Evolutionary conservation across 352 stramenopile species (phyloP), one percentile per base, ranked within the genome.

Genomic region (Phytophthora sansomeana): DNA sequence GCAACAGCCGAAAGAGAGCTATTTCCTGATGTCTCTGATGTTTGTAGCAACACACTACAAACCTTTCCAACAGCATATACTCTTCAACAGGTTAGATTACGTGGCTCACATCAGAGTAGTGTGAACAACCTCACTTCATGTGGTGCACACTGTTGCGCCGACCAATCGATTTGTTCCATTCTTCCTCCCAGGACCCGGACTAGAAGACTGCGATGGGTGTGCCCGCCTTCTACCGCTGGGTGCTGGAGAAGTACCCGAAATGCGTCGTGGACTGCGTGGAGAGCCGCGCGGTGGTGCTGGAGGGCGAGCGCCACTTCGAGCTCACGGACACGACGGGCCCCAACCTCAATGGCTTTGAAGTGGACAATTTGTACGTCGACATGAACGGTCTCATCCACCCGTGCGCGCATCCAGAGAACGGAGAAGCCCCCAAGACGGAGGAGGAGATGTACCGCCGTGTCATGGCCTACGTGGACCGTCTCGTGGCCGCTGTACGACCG

Each of bases 321-420:
- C 78, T 96, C 13, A 81, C 89, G 13, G 81, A 96, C 62, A 84
- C 82, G 13, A 84, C 82, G 0, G 77, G 79, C 13, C 92, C 96
- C 16, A 99, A 98, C 76, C 95, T 95, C 4, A 98, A 98, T 42
- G 90, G 86, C 58, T 96, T 98, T 47, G 92, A 98, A 63, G 96
- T 98, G 44, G 97, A 99, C 81, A 99, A 99, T 78, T 83, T 99
- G 42, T 99, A 99, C 68, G 90, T 99, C 32, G 98, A 99, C 75
- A 99, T 99, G 97, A 99, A 99, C 77, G 98, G 98, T 4, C 98
- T 99, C 51, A 99, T 99, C 74, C 98, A 99, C 75, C 97, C 97
- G 19, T 99, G 98, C 73, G 96, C 95, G 5, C 98, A 99, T 80
- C 97, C 97, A 17, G 97, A 99, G 79, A 83, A 89, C 54, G 87